These are phyloP conservation scores for Neodidymelliopsis sp. DNA, from an alignment of 2,329 filamentous ascomycete species.

Conservation along the genomic window DNA sequence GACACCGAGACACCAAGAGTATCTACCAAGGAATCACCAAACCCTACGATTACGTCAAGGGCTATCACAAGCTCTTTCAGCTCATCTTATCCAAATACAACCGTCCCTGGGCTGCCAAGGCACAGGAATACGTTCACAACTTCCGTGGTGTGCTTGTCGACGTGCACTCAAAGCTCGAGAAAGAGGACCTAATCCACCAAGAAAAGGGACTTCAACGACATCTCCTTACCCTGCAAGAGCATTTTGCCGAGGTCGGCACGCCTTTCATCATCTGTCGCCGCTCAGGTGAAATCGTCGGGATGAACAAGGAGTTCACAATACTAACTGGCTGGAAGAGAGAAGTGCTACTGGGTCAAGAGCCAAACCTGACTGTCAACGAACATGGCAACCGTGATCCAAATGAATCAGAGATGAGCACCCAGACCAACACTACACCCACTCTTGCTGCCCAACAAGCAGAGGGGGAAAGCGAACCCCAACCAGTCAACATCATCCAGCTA, in stretches of 20 bases:
- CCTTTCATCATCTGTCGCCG: slow-evolving; percentile 91
- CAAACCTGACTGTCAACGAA: slow-evolving; percentile 86
- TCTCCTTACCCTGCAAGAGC: slow-evolving; percentile 89
- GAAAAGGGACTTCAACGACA: slow-evolving; percentile 96
- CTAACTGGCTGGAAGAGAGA: slow-evolving; percentile 94
- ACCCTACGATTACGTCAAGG: slow-evolving; percentile 88
- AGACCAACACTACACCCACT: slow-evolving; percentile 56
- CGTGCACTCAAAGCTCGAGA: slow-evolving; percentile 85
- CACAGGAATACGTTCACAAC: slow-evolving; percentile 85
- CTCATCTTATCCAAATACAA: slow-evolving; percentile 82
- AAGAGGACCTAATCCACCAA: slow-evolving; percentile 93
- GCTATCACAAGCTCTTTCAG: slow-evolving; percentile 87
- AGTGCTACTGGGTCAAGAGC: slow-evolving; percentile 83
- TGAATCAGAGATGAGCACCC: slow-evolving; percentile 49
- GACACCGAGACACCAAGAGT: slow-evolving; percentile 75
- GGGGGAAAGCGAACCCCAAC: slow-evolving; percentile 63
- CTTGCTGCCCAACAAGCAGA: slow-evolving; percentile 45
- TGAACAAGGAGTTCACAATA: slow-evolving; percentile 96
- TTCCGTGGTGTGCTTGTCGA: slow-evolving; percentile 94
- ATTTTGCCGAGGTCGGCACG: slow-evolving; percentile 85
- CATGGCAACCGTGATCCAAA: slow-evolving; percentile 57
- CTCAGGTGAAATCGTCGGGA: slow-evolving; percentile 92
- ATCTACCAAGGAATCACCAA: slow-evolving; percentile 91
- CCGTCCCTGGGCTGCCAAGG: slow-evolving; percentile 77
- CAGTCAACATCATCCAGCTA: slow-evolving; percentile 90